phyloP scores from a whole-genome alignment of 2,329 filamentous ascomycete species.

The Plectosphaerella sp. region DNA sequence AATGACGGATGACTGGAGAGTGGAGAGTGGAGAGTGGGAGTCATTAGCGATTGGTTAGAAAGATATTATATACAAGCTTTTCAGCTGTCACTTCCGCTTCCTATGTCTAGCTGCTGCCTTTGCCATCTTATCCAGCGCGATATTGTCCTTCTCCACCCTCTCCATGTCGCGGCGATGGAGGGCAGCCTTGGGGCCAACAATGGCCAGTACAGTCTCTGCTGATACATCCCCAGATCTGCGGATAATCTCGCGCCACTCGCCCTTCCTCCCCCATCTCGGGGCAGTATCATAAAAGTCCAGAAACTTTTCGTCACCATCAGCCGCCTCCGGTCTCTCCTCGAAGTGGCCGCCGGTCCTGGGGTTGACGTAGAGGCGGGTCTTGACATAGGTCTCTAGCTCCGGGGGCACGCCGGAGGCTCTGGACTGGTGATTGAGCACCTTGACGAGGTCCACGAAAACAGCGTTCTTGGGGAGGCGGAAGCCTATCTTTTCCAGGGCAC shows the following conservation, averaged over 20 bases:
- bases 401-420: background rate
- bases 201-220: background rate
- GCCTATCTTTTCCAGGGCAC: background rate
- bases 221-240: background rate
- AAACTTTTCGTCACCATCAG: background rate
- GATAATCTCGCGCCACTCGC: background rate
- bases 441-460: constrained; percentile 3
- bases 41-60: no score
- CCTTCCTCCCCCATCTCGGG: background rate
- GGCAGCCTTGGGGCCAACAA: background rate
- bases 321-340: background rate
- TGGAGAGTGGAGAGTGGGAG: no score
- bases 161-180: background rate
- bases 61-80: no score
- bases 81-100: no score
- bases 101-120: no score
- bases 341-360: background rate
- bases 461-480: background rate
- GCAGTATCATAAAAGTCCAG: background rate
- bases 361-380: background rate
- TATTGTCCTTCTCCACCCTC: background rate
- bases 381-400: background rate
- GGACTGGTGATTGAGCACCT: constrained; percentile 6
- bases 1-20: no score
- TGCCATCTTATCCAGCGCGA: background rate